phyloP scores from a whole-genome alignment of 306 rosid species.

The Fragaria nilgerrensis region DNA sequence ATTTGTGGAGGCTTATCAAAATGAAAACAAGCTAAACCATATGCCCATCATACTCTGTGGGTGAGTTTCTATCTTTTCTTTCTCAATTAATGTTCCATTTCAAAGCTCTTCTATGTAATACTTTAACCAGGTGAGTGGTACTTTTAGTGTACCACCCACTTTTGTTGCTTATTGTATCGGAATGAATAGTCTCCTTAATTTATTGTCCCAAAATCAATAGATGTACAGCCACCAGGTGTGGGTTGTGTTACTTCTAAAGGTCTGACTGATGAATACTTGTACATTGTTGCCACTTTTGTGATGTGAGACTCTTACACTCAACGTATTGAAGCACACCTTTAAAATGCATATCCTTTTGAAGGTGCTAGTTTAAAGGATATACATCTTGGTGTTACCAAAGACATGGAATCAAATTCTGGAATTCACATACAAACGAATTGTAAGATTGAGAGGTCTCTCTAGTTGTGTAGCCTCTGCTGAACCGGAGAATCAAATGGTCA shows the following conservation, averaged over 20 bases:
- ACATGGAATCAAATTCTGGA: background rate
- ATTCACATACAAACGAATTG: background rate
- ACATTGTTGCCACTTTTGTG: background rate
- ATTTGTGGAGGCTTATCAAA: constrained; percentile 81
- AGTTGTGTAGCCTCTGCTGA: background rate
- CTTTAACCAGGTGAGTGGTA: background rate
- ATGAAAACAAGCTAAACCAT: constrained; percentile 76
- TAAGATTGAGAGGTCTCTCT: background rate
- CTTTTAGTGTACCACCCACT: background rate
- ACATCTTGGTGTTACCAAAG: constrained; percentile 10
- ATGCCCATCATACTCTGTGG: constrained; percentile 94
- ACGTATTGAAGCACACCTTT: constrained; percentile 9
- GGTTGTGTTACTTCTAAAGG: background rate
- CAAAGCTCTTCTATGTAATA: background rate
- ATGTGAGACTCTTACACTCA: background rate
- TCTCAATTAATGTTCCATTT: constrained; percentile 4
- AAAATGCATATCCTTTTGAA: constrained; percentile 18
- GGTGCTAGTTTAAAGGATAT: constrained; percentile 20
- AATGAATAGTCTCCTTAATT: background rate
- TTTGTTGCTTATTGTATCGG: background rate
- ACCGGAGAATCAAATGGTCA: background rate
- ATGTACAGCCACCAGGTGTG: background rate
- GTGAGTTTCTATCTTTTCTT: constrained; percentile 36
- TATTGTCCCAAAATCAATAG: background rate
- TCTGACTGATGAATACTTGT: background rate